Evolutionary conservation across 2,329 filamentous ascomycete genomes (phyloP), one percentile per base, ranked within the genome.

Genomic region (Blastomyces emzantsi): DNA sequence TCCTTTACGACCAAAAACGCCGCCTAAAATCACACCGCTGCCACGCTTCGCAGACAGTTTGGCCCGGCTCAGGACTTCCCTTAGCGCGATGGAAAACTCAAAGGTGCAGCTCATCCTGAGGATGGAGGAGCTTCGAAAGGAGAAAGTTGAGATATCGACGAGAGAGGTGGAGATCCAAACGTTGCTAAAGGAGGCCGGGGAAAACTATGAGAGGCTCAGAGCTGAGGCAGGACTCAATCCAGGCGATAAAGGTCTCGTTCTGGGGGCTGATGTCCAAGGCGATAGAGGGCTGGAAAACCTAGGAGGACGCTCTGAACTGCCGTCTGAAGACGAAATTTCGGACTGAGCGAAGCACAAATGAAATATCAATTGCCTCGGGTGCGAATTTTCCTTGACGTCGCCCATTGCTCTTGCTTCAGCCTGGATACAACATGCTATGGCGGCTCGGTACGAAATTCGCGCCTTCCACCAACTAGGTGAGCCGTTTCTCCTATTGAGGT

Each of bases 131-230:
- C 77, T 92, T 59, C 82, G 85, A 68, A 80, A 80, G 64, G 90
- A 95, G 72, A 90, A 87, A 70, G 78, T 80, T 3, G 84, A 89
- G 39, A 84, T 96, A 52, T 76, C 83, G 4, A 80, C 82, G 66
- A 82, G 91, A 64, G 90, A 96, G 75, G 82, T 80, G 5, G 90
- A 94, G 74, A 88, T 97, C 0, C 92, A 97, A 75, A 82, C 83
- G 25, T 78, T 95, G 62, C 78, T 97, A 61, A 88, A 91, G 72
- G 88, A 94, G 73, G 90, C 91, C 0, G 92, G 90, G 0, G 86
- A 90, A 65, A 82, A 85, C 66, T 90, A 88, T 72, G 82, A 87
- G 69, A 81, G 79, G 62, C 70, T 88, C 64, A 82, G 82, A 63
- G 76, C 71, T 22, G 77, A 79, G 66, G 76, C 75, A 22, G 77